Evolutionary conservation across 2,329 filamentous ascomycete species (phyloP).

Genomic region (Aschersonia sp.): DNA sequence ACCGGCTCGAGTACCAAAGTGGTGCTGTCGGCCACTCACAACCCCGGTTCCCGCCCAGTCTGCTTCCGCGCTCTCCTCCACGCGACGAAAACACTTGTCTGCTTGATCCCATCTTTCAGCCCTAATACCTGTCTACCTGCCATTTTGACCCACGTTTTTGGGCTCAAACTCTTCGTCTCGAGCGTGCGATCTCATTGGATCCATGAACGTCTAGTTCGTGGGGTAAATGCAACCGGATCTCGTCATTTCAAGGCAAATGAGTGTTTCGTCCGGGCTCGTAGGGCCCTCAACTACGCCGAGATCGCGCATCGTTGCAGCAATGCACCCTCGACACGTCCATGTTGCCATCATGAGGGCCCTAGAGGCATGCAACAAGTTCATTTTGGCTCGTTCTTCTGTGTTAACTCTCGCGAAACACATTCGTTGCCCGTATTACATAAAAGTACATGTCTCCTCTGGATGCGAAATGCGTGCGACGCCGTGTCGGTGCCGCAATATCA

Average conservation of each 20-base stretch:
- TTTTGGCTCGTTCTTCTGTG: background rate
- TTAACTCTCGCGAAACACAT: too few species aligned
- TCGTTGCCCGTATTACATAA: too few species aligned
- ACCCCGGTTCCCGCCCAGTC: background rate
- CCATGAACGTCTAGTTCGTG: background rate
- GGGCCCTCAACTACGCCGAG: background rate
- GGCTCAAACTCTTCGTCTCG: slow-evolving; percentile 46
- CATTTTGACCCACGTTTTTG: slow-evolving; percentile 39
- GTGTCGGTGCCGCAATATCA: too few species aligned
- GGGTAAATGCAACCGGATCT: background rate
- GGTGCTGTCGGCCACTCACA: background rate
- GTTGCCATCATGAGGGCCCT: background rate
- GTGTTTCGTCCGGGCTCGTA: background rate
- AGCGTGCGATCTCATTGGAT: slow-evolving; percentile 19
- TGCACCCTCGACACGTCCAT: background rate
- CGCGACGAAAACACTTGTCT: slow-evolving; percentile 5
- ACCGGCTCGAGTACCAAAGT: too few species aligned
- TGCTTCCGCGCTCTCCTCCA: slow-evolving; percentile 5
- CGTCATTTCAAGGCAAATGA: background rate
- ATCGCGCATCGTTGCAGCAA: background rate
- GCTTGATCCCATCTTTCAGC: slow-evolving; percentile 1
- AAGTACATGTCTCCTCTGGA: too few species aligned
- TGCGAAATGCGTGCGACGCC: too few species aligned
- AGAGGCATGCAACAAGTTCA: background rate
- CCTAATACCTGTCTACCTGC: background rate